phyloP scores from a whole-genome alignment of 768 basidiomycete genomes.

The Tulasnella sp. region DNA sequence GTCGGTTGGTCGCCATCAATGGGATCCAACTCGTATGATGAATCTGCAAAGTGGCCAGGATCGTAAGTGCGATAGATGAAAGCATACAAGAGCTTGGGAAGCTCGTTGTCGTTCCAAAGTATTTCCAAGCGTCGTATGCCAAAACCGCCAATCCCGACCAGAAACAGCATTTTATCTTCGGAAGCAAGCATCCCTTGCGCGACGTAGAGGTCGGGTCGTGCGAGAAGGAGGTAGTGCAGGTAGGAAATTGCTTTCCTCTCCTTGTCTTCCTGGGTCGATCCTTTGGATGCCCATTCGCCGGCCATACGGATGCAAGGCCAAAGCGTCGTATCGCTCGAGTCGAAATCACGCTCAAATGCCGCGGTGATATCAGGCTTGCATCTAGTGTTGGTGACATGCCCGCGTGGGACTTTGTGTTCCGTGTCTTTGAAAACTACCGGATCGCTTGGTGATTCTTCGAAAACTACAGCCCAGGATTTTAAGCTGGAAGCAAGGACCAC shows the following conservation, averaged over 20 bases:
- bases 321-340: not conserved
- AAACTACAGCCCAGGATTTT: not conserved
- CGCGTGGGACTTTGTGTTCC: not conserved
- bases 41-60: not conserved
- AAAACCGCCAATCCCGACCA: slow-evolving; percentile 2
- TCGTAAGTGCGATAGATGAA: not conserved
- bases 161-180: not conserved
- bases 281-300: not conserved
- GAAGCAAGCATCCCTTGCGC: not conserved
- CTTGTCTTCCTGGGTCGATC: not conserved
- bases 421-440: not conserved
- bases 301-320: slow-evolving; percentile 6
- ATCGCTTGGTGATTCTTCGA: not conserved
- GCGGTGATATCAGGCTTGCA: not conserved
- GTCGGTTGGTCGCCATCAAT: not conserved
- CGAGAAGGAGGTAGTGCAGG: slow-evolving; percentile 15
- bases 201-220: slow-evolving; percentile 9
- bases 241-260: not conserved
- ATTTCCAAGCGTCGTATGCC: not conserved
- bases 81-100: slow-evolving; percentile 12
- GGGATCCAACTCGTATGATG: not conserved
- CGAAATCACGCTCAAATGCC: not conserved
- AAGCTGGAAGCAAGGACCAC: not conserved
- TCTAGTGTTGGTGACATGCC: slow-evolving; percentile 1
- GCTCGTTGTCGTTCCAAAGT: not conserved